Conservation (phyloP, 257 asterid species). For the Przewalskia tangutica region DNA sequence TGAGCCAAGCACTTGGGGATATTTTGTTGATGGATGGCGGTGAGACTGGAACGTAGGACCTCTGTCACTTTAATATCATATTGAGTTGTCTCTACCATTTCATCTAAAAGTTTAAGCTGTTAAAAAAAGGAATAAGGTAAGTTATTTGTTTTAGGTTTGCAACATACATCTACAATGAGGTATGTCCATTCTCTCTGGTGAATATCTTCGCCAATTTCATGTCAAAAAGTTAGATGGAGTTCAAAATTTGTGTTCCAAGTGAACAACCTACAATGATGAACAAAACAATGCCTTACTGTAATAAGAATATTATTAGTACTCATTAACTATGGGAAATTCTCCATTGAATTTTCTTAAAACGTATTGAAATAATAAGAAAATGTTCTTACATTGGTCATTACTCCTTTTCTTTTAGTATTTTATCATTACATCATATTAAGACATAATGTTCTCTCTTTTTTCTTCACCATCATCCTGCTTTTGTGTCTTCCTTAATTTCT, state of each 20-base stretch:
- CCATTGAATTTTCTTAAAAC: not conserved
- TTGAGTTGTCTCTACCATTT: not conserved
- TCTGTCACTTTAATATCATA: not conserved
- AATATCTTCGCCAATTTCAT: not conserved
- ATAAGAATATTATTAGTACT: not conserved
- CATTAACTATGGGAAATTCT: not conserved
- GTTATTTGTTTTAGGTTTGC: not conserved
- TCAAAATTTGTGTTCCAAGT: not conserved
- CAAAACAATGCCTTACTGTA: not conserved
- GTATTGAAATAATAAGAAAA: not conserved
- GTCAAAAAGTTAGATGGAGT: not conserved
- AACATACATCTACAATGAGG: not conserved
- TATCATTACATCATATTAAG: not conserved
- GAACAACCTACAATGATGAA: not conserved
- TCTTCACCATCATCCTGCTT: not conserved
- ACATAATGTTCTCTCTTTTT: not conserved
- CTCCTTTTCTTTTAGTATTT: not conserved
- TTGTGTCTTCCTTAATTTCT: not conserved
- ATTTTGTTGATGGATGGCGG: not conserved
- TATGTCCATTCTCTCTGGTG: not conserved
- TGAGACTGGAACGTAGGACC: not conserved
- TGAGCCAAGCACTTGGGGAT: not conserved
- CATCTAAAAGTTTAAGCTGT: not conserved
- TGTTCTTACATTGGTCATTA: not conserved
- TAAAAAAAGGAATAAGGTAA: not conserved